phyloP scores from a whole-genome alignment of 805 yeast species.

The Schizosaccharomyces lindneri region DNA sequence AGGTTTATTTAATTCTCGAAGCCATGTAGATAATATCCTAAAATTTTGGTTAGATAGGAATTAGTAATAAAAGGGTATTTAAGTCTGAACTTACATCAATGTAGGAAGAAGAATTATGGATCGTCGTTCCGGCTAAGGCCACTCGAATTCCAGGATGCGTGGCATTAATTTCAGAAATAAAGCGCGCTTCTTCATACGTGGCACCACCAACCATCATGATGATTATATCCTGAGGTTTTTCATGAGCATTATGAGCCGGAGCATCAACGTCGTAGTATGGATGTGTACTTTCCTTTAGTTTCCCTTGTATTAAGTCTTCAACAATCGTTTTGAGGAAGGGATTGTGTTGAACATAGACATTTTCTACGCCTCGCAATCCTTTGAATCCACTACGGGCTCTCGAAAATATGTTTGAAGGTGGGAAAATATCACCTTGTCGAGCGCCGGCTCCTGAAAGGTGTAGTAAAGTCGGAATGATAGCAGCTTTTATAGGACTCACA shows the following conservation, averaged over 20 bases:
- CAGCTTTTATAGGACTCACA: constrained; percentile 16
- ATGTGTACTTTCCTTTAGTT: constrained; percentile 17
- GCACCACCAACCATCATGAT: constrained; percentile 51
- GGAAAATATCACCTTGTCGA: constrained; percentile 21
- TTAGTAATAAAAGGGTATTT: neutral
- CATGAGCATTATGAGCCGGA: constrained; percentile 8
- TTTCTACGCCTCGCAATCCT: constrained; percentile 21
- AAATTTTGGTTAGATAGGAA: neutral
- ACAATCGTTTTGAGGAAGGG: constrained; percentile 39
- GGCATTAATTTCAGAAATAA: constrained; percentile 22
- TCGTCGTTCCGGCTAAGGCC: constrained; percentile 59
- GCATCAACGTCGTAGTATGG: constrained; percentile 22
- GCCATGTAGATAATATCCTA: neutral
- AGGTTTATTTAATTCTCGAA: neutral
- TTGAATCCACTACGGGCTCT: constrained; percentile 20
- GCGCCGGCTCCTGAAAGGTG: constrained; percentile 21
- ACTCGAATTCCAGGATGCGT: constrained; percentile 29
- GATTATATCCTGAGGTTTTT: constrained; percentile 16
- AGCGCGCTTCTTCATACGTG: constrained; percentile 76
- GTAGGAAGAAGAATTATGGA: constrained; percentile 23
- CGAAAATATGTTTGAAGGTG: constrained; percentile 16
- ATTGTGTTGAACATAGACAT: constrained; percentile 69
- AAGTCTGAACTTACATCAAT: constrained; percentile 8
- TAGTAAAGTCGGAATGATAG: constrained; percentile 18
- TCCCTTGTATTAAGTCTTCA: constrained; percentile 19